These are phyloP conservation scores for Gastrolobium bilobum DNA, from an alignment of 306 rosid genomes.

Conservation along the genomic window DNA sequence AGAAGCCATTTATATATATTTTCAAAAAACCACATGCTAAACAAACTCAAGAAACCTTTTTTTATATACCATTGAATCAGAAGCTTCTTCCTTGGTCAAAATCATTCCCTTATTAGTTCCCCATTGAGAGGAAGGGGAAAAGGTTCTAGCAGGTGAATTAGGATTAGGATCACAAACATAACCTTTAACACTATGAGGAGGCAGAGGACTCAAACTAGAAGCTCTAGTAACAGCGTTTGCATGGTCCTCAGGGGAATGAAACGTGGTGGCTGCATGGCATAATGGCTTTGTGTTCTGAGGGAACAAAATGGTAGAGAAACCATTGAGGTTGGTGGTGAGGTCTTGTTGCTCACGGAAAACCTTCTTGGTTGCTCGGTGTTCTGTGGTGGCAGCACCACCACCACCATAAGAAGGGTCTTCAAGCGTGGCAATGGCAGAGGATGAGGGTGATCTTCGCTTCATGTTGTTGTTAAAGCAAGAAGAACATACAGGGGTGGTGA, in stretches of 20 bases:
- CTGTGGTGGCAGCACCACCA: background rate
- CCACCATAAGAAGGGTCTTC: no score
- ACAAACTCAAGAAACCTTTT: background rate
- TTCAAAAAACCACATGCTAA: background rate
- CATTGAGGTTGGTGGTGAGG: no score
- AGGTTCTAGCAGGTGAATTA: no score
- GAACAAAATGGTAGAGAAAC: background rate
- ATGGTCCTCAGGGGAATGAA: no score
- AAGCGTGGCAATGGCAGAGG: background rate
- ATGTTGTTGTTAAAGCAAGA: background rate
- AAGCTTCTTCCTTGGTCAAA: background rate
- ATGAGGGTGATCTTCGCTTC: constrained; percentile 4
- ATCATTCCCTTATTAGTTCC: no score
- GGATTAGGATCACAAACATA: background rate
- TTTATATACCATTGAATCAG: constrained; percentile 41
- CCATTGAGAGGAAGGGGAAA: no score
- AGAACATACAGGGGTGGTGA: background rate
- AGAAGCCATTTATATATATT: background rate
- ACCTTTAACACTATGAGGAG: background rate
- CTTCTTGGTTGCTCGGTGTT: constrained; percentile 23
- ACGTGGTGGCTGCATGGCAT: no score
- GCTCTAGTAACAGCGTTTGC: no score
- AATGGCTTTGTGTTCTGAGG: background rate
- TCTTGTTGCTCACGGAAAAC: background rate
- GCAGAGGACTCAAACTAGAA: background rate